Conservation (phyloP, 2,329 filamentous ascomycete species). For the Tolypocladium ovalisporum region DNA sequence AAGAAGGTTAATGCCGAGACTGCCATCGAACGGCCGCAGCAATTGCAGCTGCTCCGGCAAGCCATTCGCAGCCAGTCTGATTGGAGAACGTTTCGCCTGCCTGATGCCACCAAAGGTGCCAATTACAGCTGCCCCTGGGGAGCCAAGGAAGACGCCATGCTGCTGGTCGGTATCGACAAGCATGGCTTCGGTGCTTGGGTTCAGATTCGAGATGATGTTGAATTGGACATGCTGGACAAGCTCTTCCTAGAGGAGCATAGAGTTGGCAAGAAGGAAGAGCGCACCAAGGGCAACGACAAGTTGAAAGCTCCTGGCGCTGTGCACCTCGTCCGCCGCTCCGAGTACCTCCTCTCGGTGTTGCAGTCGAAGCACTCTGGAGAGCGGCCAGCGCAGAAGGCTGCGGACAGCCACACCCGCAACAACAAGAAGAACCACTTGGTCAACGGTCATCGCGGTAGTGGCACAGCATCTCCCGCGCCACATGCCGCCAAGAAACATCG, state of each 20-base stretch:
- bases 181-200: constrained; percentile 96
- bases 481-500: constrained; percentile 31
- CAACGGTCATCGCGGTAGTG: constrained; percentile 51
- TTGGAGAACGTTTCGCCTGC: constrained; percentile 70
- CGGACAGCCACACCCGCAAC: constrained; percentile 91
- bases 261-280: constrained; percentile 95
- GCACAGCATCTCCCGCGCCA: constrained; percentile 63
- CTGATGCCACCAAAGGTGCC: constrained; percentile 84
- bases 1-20: constrained; percentile 96
- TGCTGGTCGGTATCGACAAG: constrained; percentile 82
- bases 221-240: constrained; percentile 78
- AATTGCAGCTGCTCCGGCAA: constrained; percentile 74
- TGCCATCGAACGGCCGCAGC: constrained; percentile 78
- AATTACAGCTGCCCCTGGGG: constrained; percentile 91
- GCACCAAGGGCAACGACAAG: constrained; percentile 64
- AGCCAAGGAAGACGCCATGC: constrained; percentile 90
- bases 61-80: constrained; percentile 58
- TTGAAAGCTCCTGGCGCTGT: constrained; percentile 95
- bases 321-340: constrained; percentile 85
- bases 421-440: constrained; percentile 62
- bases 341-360: constrained; percentile 91
- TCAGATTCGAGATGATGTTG: constrained; percentile 82
- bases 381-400: constrained; percentile 61
- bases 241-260: constrained; percentile 95
- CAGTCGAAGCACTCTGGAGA: constrained; percentile 76